Conservation (phyloP, 192 early-diverging fungal genomes). For the Diversispora epigaea region DNA sequence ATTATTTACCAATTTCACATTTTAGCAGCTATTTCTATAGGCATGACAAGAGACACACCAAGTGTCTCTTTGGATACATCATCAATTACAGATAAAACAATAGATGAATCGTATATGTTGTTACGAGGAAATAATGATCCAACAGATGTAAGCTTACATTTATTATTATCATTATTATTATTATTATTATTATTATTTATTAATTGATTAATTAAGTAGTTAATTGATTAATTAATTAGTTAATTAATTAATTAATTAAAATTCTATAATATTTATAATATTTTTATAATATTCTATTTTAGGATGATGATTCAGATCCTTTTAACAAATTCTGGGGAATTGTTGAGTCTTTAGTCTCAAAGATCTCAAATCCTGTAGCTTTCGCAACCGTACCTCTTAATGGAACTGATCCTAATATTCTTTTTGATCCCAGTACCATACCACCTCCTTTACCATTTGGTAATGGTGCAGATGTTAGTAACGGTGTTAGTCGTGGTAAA, state of each 20-base stretch:
- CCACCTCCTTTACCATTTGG: constrained; percentile 12
- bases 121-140: constrained; percentile 26
- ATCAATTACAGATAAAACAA: constrained; percentile 14
- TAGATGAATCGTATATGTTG: constrained; percentile 34
- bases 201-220: too few species aligned
- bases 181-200: too few species aligned
- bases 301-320: constrained; percentile 72
- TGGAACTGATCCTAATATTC: constrained; percentile 37
- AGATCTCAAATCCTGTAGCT: constrained; percentile 66
- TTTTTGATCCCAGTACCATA: constrained; percentile 6
- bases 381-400: constrained; percentile 59
- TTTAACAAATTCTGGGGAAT: constrained; percentile 83
- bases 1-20: neutral
- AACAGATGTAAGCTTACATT: constrained; percentile 17
- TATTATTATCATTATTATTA: neutral
- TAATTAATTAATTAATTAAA: neutral
- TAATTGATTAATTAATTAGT: too few species aligned
- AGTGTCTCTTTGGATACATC: constrained; percentile 4
- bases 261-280: neutral
- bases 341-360: constrained; percentile 71
- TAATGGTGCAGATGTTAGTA: neutral
- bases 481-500: neutral
- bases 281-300: neutral
- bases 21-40: neutral
- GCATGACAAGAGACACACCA: neutral